phyloP scores from a whole-genome alignment of 306 rosid species.

The Cicer yamashitae region DNA sequence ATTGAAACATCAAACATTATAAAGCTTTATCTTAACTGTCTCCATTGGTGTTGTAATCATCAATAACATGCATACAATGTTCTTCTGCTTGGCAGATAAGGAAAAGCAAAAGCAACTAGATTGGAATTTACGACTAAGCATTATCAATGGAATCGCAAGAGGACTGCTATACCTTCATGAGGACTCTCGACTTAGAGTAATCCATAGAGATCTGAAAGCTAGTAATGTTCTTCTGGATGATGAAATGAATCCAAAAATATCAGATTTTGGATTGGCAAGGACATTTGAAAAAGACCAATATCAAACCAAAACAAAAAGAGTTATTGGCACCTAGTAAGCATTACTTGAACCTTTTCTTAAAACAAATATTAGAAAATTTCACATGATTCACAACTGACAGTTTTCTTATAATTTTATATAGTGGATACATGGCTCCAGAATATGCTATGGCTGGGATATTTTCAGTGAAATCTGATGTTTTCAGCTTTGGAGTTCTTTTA shows the following conservation, averaged over 20 bases:
- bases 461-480: conserved; percentile 50
- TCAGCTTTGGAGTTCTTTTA: conserved; percentile 50
- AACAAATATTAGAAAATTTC: background rate
- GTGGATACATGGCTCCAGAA: conserved; percentile 63
- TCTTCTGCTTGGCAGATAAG: conserved; percentile 36
- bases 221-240: conserved; percentile 53
- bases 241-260: conserved; percentile 61
- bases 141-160: conserved; percentile 55
- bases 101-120: conserved; percentile 37
- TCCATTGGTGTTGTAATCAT: background rate
- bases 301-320: conserved; percentile 47
- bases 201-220: conserved; percentile 61
- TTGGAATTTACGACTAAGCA: conserved; percentile 46
- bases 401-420: conserved; percentile 6
- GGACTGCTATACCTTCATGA: conserved; percentile 59
- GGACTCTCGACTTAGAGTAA: conserved; percentile 53
- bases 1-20: background rate
- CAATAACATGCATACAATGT: background rate
- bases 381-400: background rate
- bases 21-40: no score
- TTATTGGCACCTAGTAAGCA: conserved; percentile 60
- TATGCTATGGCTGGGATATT: conserved; percentile 51
- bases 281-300: conserved; percentile 46
- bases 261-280: conserved; percentile 62
- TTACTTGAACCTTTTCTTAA: background rate